Conservation (phyloP, 2,329 filamentous ascomycete genomes). For the Whalleya microplaca region DNA sequence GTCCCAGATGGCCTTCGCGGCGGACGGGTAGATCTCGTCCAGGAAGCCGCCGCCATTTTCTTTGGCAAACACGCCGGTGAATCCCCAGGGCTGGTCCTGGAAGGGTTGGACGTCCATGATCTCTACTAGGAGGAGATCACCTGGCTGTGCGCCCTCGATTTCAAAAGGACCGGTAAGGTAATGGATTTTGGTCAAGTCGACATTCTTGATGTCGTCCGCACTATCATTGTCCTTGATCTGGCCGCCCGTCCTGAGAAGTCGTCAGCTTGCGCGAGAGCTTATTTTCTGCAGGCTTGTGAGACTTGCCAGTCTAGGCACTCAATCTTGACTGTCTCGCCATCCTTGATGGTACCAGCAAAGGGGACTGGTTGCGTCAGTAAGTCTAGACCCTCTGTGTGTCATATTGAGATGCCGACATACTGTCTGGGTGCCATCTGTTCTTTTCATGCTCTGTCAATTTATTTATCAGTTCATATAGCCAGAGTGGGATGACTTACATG, state of each 20-base stretch:
- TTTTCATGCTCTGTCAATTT: conserved; percentile 39
- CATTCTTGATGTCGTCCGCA: conserved; percentile 84
- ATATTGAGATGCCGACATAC: conserved; percentile 50
- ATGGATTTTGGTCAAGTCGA: conserved; percentile 83
- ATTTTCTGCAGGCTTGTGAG: conserved; percentile 29
- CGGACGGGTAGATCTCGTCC: conserved; percentile 82
- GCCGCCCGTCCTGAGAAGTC: conserved; percentile 62
- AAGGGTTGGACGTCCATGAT: conserved; percentile 94
- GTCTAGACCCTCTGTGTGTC: background rate
- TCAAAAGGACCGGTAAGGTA: conserved; percentile 91
- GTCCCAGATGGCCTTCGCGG: conserved; percentile 66
- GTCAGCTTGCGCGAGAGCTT: conserved; percentile 9
- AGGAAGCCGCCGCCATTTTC: conserved; percentile 87
- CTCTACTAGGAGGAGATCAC: conserved; percentile 83
- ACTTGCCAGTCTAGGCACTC: conserved; percentile 80
- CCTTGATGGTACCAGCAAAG: conserved; percentile 70
- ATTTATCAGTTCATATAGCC: conserved; percentile 14
- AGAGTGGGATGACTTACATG: conserved; percentile 60
- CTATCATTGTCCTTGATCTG: conserved; percentile 89
- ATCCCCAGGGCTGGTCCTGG: conserved; percentile 85
- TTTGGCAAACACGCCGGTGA: conserved; percentile 80
- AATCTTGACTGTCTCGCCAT: conserved; percentile 89
- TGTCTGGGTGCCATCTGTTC: conserved; percentile 94
- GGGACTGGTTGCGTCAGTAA: conserved; percentile 61
- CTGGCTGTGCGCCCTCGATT: conserved; percentile 80